Conservation (phyloP, 345 rosid genomes). For the Hibiscus trionum region DNA sequence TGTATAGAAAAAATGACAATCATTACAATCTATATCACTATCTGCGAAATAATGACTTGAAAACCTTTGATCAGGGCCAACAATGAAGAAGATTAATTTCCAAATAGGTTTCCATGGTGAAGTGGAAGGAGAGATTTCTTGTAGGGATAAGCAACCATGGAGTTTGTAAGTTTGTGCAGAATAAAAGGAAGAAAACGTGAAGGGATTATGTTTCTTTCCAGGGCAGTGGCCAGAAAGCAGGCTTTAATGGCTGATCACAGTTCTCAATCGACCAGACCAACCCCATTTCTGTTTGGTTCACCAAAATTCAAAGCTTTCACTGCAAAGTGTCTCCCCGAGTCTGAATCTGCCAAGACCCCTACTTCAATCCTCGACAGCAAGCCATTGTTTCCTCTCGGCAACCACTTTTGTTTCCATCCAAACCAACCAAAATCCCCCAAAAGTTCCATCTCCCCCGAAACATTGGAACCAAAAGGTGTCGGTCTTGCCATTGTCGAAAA, state of each 20-base stretch:
- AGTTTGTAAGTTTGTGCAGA: no score
- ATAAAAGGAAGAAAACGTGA: neutral
- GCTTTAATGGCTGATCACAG: constrained; percentile 52
- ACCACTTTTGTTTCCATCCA: constrained; percentile 21
- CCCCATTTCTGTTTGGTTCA: constrained; percentile 37
- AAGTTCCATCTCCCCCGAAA: constrained; percentile 22
- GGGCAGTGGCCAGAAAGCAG: constrained; percentile 49
- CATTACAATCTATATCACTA: no score
- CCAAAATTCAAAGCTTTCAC: constrained; percentile 51
- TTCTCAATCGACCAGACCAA: constrained; percentile 17
- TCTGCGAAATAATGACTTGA: no score
- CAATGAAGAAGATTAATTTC: neutral
- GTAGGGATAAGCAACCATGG: neutral
- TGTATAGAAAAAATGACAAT: no score
- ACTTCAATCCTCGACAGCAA: constrained; percentile 50
- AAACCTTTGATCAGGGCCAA: no score
- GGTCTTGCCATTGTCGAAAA: constrained; percentile 51
- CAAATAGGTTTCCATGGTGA: neutral
- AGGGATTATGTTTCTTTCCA: constrained; percentile 3
- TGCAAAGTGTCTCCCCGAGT: constrained; percentile 31
- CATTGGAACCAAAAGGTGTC: constrained; percentile 33
- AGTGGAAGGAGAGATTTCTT: neutral
- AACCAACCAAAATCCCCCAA: constrained; percentile 32
- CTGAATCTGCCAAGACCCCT: constrained; percentile 44
- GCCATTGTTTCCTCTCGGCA: constrained; percentile 32